Conservation (phyloP, 2,329 filamentous ascomycete genomes). For the Paecilomyces formosus region DNA sequence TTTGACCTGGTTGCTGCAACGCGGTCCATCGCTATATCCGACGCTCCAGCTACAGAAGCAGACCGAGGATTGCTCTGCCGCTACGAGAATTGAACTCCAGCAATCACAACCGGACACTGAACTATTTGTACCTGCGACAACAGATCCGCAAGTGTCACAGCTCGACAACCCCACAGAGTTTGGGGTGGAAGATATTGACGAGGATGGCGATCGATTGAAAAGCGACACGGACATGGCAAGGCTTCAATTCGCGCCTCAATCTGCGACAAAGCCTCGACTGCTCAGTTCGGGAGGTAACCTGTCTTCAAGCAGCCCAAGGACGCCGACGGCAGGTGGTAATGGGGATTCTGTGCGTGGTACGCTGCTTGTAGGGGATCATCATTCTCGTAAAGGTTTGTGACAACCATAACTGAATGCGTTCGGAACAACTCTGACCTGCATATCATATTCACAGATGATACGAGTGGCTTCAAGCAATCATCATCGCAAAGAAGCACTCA, state of each 20-base stretch:
- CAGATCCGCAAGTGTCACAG: conserved; percentile 3
- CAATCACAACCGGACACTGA: conserved; percentile 2
- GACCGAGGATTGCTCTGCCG: conserved; percentile 4
- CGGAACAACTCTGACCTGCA: conserved; percentile 4
- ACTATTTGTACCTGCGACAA: neutral
- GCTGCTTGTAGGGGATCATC: conserved; percentile 3
- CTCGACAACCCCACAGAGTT: conserved; percentile 6
- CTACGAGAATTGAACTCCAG: neutral
- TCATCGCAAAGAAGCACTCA: conserved; percentile 11
- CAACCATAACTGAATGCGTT: neutral
- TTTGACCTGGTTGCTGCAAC: conserved; percentile 40
- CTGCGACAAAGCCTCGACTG: conserved; percentile 32
- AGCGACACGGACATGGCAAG: conserved; percentile 35
- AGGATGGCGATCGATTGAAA: conserved; percentile 18
- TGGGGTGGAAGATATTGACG: conserved; percentile 11
- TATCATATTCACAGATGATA: conserved; percentile 6
- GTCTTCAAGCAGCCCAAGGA: conserved; percentile 12
- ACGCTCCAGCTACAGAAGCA: conserved; percentile 20
- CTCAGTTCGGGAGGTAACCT: conserved; percentile 22
- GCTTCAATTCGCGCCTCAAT: conserved; percentile 34
- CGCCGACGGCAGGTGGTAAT: conserved; percentile 9
- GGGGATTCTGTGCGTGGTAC: conserved; percentile 6
- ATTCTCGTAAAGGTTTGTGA: conserved; percentile 19
- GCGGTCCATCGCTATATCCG: conserved; percentile 26
- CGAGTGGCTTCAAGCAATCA: conserved; percentile 9